Conservation (phyloP, 768 basidiomycete species). For the Trametes cingulata region DNA sequence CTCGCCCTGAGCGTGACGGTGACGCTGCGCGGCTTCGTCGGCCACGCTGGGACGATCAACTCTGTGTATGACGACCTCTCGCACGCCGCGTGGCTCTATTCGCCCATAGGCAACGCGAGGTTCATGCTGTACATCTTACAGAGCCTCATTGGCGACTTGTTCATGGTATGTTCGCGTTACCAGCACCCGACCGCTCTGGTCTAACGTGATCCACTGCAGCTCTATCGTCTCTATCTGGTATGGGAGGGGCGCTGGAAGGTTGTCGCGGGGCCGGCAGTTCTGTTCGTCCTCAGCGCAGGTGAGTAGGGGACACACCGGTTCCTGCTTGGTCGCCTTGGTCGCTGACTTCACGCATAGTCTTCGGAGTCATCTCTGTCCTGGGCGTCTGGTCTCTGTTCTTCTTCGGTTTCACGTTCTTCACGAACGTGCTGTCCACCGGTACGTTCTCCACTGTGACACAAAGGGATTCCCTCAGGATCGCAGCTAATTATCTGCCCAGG, state of each 20-base stretch:
- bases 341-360: neutral
- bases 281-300: constrained; percentile 1
- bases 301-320: neutral
- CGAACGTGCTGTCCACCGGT: neutral
- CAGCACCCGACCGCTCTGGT: neutral
- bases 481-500: neutral
- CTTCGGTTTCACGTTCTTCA: neutral
- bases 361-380: neutral
- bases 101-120: neutral
- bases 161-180: neutral
- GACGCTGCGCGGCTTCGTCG: neutral
- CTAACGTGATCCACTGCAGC: neutral
- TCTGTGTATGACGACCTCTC: neutral
- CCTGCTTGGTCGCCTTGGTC: neutral
- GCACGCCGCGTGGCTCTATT: neutral
- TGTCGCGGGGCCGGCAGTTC: neutral
- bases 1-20: neutral
- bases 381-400: neutral
- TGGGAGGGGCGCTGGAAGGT: neutral
- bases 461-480: neutral
- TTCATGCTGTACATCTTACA: constrained; percentile 5
- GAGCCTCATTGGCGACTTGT: neutral
- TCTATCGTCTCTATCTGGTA: constrained; percentile 3
- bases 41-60: neutral
- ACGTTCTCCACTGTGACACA: neutral